Base-by-base conservation (phyloP, 129 eudicot genomes). In the Pulicaria dysenterica region DNA sequence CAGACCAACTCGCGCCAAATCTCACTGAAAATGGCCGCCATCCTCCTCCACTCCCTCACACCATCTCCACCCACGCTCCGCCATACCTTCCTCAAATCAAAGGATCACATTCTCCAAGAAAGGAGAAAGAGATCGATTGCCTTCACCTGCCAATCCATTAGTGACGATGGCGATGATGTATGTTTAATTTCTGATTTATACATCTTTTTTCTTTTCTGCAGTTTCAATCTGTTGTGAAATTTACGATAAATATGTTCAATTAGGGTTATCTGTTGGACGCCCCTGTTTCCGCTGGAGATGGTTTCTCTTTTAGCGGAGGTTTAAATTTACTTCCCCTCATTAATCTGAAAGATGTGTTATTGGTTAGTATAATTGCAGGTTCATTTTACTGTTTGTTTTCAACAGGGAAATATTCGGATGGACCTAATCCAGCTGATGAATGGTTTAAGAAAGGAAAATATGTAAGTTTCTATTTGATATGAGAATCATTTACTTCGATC, bases 281-380 rank as follows among this genome's bases (percentile, higher is more conserved):
- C 38, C 95, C 95, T 69, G 95, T 73, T 80, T 86, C 92, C 11
- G 80, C 69, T 77, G 98, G 98, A 69, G 98, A 94, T 75, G 98
- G 98, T 42, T 94, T 94, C 79, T 94, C 98, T 31, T 94, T 94
- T 76, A 94, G 95, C 17, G 98, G 98, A 87, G 98, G 98, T 93
- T 47, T 38, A 48, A 56, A n/a, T 77, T 65, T 50, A 34, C 41
- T 57, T 68, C 24, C 63, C 43, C 42, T 15, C 41, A 34, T 57
- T 7, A 24, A 24, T 34, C 34, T 80, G 8, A 10, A 34, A 24
- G 1, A 24, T 24, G 31, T 24, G 31, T 24, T 24, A 24, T 2
- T 24, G 31, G 31, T 16, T 11, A 12, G 46, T 14, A 34, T 56
- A 55, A 12, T 34, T 65, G 9, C 17, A 16, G 7, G 40, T 17